phyloP scores from a whole-genome alignment of 805 yeast genomes.

The Priceomyces melissophilus region DNA sequence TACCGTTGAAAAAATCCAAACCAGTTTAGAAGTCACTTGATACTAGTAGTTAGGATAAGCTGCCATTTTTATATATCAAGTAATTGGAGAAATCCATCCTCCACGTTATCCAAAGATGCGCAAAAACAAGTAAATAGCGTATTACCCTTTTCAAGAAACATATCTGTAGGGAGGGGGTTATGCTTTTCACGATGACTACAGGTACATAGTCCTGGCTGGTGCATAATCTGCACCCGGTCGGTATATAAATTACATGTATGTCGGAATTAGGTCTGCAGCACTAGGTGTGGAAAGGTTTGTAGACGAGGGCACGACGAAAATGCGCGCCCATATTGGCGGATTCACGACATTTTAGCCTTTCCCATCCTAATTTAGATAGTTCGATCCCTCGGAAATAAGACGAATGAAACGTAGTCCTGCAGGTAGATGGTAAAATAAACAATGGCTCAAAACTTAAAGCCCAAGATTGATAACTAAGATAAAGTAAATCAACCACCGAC shows the following conservation, averaged over 20 bases:
- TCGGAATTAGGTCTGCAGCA: background rate
- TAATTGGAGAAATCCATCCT: constrained; percentile 1
- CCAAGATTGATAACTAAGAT: too few relatives aligned
- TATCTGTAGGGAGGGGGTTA: constrained; percentile 2
- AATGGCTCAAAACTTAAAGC: too few relatives aligned
- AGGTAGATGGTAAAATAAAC: too few relatives aligned
- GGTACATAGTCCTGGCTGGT: constrained; percentile 4
- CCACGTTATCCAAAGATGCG: constrained; percentile 4
- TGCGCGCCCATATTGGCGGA: background rate
- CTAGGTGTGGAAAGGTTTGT: background rate
- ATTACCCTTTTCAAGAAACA: constrained; percentile 2
- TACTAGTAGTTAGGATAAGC: background rate
- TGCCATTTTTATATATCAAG: constrained; percentile 4
- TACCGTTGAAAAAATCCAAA: too few relatives aligned
- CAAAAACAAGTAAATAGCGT: constrained; percentile 1
- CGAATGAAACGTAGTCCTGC: too few relatives aligned
- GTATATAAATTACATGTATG: background rate
- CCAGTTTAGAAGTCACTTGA: too few relatives aligned
- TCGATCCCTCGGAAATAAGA: too few relatives aligned
- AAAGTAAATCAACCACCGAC: too few relatives aligned
- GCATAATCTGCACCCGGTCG: constrained; percentile 1
- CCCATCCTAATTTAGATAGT: too few relatives aligned
- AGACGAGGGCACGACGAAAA: background rate
- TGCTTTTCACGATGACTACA: constrained; percentile 2
- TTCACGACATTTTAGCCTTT: background rate